Conservation (phyloP, 2,329 filamentous ascomycete species). For the Cadophora luteo-olivacea region DNA sequence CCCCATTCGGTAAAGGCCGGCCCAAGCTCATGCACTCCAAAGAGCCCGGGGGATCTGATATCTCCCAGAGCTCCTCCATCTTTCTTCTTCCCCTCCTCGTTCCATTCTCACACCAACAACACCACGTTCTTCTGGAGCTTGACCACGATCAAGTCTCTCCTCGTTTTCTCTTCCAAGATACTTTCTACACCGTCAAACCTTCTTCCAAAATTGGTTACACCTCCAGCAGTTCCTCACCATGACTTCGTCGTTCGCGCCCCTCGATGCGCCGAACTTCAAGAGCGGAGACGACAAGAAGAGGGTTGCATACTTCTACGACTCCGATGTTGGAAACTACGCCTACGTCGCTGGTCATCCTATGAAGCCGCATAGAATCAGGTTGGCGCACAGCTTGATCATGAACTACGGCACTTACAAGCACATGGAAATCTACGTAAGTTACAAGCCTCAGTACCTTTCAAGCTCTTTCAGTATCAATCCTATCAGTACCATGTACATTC, state of each 20-base stretch:
- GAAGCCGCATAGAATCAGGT: constrained; percentile 95
- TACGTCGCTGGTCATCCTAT: constrained; percentile 97
- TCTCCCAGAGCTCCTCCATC: constrained; percentile 13
- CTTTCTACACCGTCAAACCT: neutral
- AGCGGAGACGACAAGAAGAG: constrained; percentile 70
- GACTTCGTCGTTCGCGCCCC: constrained; percentile 53
- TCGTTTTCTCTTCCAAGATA: constrained; percentile 1
- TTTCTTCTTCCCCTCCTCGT: constrained; percentile 5
- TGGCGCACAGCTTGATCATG: constrained; percentile 95
- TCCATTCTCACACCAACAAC: constrained; percentile 19
- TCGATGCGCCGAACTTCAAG: constrained; percentile 59
- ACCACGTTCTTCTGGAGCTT: neutral
- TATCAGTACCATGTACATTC: neutral
- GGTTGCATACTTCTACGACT: constrained; percentile 98
- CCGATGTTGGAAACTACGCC: constrained; percentile 97
- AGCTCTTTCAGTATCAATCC: neutral
- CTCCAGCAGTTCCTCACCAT: constrained; percentile 31
- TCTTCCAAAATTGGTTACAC: constrained; percentile 7
- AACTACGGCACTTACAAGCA: constrained; percentile 75
- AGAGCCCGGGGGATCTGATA: neutral
- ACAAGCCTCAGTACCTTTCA: neutral
- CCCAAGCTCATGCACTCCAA: constrained; percentile 14
- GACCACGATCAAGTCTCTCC: neutral
- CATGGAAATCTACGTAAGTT: constrained; percentile 91
- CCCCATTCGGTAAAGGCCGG: neutral